Evolutionary conservation across 495 filamentous ascomycete genomes (phyloP), one percentile per base, ranked within the genome.

Genomic region (Xylaria telfairii): DNA sequence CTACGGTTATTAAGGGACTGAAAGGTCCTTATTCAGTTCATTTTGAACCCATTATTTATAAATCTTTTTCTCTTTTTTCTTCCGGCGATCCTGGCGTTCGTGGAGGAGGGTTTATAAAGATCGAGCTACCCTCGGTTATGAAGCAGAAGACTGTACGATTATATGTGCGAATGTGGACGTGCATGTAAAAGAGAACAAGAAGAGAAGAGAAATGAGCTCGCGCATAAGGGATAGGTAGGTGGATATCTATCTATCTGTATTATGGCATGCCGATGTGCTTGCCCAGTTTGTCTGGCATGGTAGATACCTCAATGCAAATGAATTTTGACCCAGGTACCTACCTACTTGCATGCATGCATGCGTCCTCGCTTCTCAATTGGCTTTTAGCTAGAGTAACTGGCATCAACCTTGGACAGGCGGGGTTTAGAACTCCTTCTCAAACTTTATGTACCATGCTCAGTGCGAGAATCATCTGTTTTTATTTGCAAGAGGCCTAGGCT

Each of bases 131-230:
- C 62, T 37, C n/a, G n/a, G n/a, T n/a, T 15, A n/a, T 5, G 44
- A 65, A 30, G 44, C 21, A 54, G 51, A 28, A 5, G 34, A 8
- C 4, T 65, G 44, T 65, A 65, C 62, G 62, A 65, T 65, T 65
- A 54, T 54, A 54, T 42, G 59, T 62, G 12, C 37, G 34, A n/a
- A 26, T 41, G 32, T 28, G 41, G 13, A 24, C 28, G 41, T n/a
- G 39, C 41, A 42, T 32, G 62, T 34, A 41, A 37, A 37, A 49
- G 62, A 65, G 19, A 39, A 21, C 8, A 5, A 26, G 2, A n/a
- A 5, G 19, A 30, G 17, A 65, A 28, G 0, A 47, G 44, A 47
- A 1, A 47, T 6, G 19, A 47, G 59, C 37, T 44, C 39, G 39
- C 17, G 42, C 44, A 24, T 24, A 65, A 7, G 26, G 26, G 17